These are phyloP conservation scores for Colletotrichum spaethianum DNA, from an alignment of 2,329 filamentous ascomycete genomes.

Conservation along the genomic window DNA sequence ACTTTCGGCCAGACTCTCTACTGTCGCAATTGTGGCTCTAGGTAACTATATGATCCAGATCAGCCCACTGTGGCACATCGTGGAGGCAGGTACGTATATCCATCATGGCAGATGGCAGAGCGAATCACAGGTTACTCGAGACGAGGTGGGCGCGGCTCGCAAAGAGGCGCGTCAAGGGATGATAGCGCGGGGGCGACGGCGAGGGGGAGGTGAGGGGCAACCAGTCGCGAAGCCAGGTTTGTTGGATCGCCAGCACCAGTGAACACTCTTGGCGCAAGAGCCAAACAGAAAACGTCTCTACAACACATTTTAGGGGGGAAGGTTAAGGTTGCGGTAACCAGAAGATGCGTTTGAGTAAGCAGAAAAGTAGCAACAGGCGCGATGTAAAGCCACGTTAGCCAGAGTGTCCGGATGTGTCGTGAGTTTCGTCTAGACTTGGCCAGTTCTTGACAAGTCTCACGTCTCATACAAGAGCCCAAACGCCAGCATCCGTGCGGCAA, in stretches of 20 bases:
- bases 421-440: conserved; percentile 26
- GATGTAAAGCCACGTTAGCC: conserved; percentile 5
- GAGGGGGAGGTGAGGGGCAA: conserved; percentile 16
- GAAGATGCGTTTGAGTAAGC: conserved; percentile 9
- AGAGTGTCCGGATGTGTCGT: conserved; percentile 19
- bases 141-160: conserved; percentile 36
- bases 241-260: conserved; percentile 27
- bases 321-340: conserved; percentile 21
- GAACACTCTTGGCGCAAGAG: conserved; percentile 29
- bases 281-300: conserved; percentile 14
- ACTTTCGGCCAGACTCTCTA: conserved; percentile 8
- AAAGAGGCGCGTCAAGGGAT: conserved; percentile 25
- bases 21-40: conserved; percentile 11
- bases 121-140: conserved; percentile 24
- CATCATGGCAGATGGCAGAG: conserved; percentile 1
- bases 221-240: conserved; percentile 27
- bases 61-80: conserved; percentile 22
- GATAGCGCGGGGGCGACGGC: conserved; percentile 14
- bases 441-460: conserved; percentile 34
- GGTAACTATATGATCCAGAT: neutral
- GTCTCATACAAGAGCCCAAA: conserved; percentile 40
- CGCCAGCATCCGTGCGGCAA: conserved; percentile 29
- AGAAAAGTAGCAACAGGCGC: neutral
- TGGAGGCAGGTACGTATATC: neutral
- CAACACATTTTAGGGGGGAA: neutral